Percentiles rank a stretch among this genome's conserved stretches.
Evolutionary conservation across 208 protist species (phyloP).

Genomic region (Crithidia expoeki): DNA sequence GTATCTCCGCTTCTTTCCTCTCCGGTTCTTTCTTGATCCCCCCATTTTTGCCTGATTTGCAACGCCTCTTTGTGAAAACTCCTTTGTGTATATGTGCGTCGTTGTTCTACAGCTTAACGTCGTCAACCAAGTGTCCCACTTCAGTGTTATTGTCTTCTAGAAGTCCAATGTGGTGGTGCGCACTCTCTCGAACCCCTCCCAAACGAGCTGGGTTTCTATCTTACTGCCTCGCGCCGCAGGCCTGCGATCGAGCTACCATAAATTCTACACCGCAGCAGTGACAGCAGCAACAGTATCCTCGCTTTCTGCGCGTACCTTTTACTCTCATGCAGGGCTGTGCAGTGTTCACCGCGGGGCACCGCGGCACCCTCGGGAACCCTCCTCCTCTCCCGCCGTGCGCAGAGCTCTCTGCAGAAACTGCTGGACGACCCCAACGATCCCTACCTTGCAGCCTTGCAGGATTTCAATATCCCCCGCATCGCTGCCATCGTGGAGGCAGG

Average conservation of each 20-base stretch:
- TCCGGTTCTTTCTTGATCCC: too few species aligned
- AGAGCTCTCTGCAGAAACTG: slow-evolving; percentile 54
- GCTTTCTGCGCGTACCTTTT: neutral
- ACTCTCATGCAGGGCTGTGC: neutral
- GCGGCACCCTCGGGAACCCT: neutral
- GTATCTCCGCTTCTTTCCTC: too few species aligned
- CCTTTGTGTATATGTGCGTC: too few species aligned
- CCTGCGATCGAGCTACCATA: neutral
- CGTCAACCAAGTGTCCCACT: neutral
- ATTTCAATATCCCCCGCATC: slow-evolving; percentile 58
- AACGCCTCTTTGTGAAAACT: too few species aligned
- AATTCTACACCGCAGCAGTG: neutral
- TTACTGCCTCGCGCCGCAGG: neutral
- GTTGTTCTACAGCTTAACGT: neutral
- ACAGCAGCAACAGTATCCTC: neutral
- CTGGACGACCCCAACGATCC: slow-evolving; percentile 56
- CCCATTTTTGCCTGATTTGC: too few species aligned
- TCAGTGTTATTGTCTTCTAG: neutral
- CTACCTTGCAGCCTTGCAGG: slow-evolving; percentile 52
- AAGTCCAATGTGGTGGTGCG: slow-evolving; percentile 14
- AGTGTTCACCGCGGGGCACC: neutral
- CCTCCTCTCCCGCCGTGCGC: slow-evolving; percentile 21
- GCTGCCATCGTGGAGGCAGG: slow-evolving; percentile 35
- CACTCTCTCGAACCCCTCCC: neutral
- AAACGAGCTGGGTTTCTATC: neutral